Percentiles rank a stretch among this genome's conserved stretches.
phyloP scores from a whole-genome alignment of 768 basidiomycete species.

The Butyriboletus loyo region DNA sequence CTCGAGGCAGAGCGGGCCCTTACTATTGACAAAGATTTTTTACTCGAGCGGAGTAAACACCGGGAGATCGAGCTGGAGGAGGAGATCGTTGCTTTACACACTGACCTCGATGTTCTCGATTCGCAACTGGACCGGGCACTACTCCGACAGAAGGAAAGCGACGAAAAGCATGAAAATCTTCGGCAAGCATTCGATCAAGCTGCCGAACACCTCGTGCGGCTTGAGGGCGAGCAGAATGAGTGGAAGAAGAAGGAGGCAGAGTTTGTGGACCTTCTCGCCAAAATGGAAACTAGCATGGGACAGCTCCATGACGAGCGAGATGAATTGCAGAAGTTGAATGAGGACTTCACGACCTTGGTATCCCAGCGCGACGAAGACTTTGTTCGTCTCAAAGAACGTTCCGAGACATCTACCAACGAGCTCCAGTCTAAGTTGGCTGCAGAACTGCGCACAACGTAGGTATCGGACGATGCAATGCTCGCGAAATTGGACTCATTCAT shows the following conservation, averaged over 20 bases:
- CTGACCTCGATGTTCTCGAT: conserved; percentile 80
- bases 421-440: conserved; percentile 66
- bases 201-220: conserved; percentile 76
- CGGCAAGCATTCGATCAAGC: conserved; percentile 78
- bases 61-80: conserved; percentile 86
- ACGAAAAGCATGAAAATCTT: conserved; percentile 72
- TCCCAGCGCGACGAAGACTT: conserved; percentile 81
- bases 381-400: conserved; percentile 67
- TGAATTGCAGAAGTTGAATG: conserved; percentile 59
- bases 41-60: conserved; percentile 80
- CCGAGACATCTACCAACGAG: conserved; percentile 61
- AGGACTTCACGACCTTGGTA: conserved; percentile 67
- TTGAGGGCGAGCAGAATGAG: conserved; percentile 73
- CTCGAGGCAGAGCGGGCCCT: conserved; percentile 80
- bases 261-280: conserved; percentile 53
- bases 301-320: conserved; percentile 56
- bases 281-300: conserved; percentile 58
- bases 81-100: conserved; percentile 74
- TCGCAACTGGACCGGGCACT: conserved; percentile 82
- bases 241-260: conserved; percentile 66
- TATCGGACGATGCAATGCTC: conserved; percentile 3
- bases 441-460: conserved; percentile 66
- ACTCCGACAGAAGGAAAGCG: conserved; percentile 71
- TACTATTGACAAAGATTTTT: conserved; percentile 76
- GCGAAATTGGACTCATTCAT: background rate